Percentiles rank a stretch among this genome's conserved stretches.
phyloP scores from a whole-genome alignment of 75 land plant genomes.

The Picea glauca region DNA sequence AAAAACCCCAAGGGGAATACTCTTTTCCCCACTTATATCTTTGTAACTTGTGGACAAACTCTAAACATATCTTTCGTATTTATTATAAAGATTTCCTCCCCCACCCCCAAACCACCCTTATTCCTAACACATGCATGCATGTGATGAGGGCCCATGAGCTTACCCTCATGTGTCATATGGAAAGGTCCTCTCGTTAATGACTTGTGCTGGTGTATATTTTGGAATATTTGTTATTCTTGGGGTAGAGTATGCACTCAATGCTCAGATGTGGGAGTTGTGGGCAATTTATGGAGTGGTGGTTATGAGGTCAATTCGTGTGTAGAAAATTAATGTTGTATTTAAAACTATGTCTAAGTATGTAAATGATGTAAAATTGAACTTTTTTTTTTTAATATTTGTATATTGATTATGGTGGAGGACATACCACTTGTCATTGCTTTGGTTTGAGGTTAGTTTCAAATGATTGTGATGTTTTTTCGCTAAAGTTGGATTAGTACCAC shows the following conservation, averaged over 20 bases:
- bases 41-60: slow-evolving; percentile 6
- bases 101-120: not conserved
- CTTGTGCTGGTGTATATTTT: no score
- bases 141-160: slow-evolving; percentile 3
- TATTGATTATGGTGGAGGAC: not conserved
- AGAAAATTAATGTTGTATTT: no score
- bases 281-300: not conserved
- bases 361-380: not conserved
- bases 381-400: no score
- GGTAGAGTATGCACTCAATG: not conserved
- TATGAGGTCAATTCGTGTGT: not conserved
- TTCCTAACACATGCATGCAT: slow-evolving; percentile 8
- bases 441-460: not conserved
- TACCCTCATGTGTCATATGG: not conserved
- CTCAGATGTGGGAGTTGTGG: no score
- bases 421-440: not conserved
- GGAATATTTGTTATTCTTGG: no score
- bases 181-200: not conserved
- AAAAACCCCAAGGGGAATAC: not conserved
- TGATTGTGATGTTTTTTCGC: not conserved
- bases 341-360: not conserved
- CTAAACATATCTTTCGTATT: slow-evolving; percentile 5
- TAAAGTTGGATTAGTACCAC: no score
- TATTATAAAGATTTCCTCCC: slow-evolving; percentile 7
- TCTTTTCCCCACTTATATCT: not conserved